Evolutionary conservation across 106 monocot species (phyloP), one percentile per base, ranked within the genome.

Genomic region (Acanthochlamys bracteata): DNA sequence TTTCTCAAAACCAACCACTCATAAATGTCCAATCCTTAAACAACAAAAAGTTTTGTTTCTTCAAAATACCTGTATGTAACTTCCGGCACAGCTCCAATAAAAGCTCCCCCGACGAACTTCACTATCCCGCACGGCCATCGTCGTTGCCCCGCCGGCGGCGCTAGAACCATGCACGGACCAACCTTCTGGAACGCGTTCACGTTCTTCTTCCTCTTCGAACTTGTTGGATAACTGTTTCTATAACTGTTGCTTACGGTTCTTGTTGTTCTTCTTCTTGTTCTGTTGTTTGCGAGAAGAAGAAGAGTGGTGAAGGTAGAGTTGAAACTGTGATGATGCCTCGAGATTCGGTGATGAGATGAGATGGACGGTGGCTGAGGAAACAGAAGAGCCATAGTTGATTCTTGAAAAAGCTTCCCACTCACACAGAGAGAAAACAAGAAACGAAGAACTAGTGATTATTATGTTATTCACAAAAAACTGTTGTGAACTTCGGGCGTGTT

Each of bases 31-130:
- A 33, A 33, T 33, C 33, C 6, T 33, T 33, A 33, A 33, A 33
- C 1, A 33, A 33, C 1, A 33, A 33, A 33, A 33, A 33, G 6
- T 33, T 33, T 33, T 33, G 33, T 33, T 33, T 33, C 33, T 33
- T 33, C 33, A 33, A 33, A 33, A 33, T 17, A 80, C 94, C 94
- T 79, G 79, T 95, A 95, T 45, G 95, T 84, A 62, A 76, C 80
- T 63, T 95, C 95, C 13, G 95, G 90, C 16, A 74, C 78, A 25
- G 90, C 90, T 42, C 90, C 95, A 15, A 95, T 24, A 43, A 95
- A 95, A 25, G 95, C 95, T 23, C 95, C 95, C 14, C 95, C 95
- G 13, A 95, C 52, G 81, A 95, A 95, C 72, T 84, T 79, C 55
- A 95, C 65, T 58, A 95, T 21, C 27, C 82, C 90, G 1, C 23